Conservation (phyloP, 1,284 basidiomycete species). For the Tilletia walkeri region DNA sequence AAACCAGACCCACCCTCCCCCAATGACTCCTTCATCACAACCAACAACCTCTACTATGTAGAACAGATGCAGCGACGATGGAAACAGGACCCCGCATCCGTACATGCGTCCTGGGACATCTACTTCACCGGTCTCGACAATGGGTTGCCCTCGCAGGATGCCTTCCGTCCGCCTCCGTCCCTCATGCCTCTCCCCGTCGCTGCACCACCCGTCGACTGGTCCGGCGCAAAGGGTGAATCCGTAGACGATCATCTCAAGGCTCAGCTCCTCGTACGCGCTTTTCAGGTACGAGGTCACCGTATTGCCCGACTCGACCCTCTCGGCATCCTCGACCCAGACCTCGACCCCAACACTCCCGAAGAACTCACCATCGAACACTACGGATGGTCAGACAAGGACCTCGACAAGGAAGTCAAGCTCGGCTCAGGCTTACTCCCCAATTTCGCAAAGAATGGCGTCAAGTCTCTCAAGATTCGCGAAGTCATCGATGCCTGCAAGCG, state of each 20-base stretch:
- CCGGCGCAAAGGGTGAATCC: slow-evolving; percentile 65
- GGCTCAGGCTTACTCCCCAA: slow-evolving; percentile 94
- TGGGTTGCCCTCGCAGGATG: slow-evolving; percentile 76
- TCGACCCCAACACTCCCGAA: slow-evolving; percentile 57
- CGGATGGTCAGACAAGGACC: slow-evolving; percentile 88
- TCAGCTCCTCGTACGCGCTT: slow-evolving; percentile 70
- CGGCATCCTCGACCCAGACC: slow-evolving; percentile 84
- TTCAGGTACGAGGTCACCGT: slow-evolving; percentile 97
- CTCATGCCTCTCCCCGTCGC: slow-evolving; percentile 68
- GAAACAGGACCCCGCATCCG: slow-evolving; percentile 71
- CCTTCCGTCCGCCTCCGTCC: slow-evolving; percentile 79
- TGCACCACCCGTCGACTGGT: slow-evolving; percentile 74
- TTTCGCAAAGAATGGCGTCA: slow-evolving; percentile 77
- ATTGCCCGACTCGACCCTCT: slow-evolving; percentile 93
- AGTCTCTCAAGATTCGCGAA: slow-evolving; percentile 84
- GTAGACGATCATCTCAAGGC: slow-evolving; percentile 95
- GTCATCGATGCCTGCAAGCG: slow-evolving; percentile 88
- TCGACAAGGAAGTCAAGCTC: slow-evolving; percentile 89
- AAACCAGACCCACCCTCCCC: slow-evolving; percentile 42
- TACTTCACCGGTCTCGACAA: slow-evolving; percentile 94
- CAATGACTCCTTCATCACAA: slow-evolving; percentile 56
- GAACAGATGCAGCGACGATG: slow-evolving; percentile 67
- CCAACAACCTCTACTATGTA: slow-evolving; percentile 89
- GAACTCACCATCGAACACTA: slow-evolving; percentile 62
- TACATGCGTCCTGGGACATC: slow-evolving; percentile 90